Base-by-base conservation (phyloP, 1,139 yeast species). In the Debaryomyces singareniensis region DNA sequence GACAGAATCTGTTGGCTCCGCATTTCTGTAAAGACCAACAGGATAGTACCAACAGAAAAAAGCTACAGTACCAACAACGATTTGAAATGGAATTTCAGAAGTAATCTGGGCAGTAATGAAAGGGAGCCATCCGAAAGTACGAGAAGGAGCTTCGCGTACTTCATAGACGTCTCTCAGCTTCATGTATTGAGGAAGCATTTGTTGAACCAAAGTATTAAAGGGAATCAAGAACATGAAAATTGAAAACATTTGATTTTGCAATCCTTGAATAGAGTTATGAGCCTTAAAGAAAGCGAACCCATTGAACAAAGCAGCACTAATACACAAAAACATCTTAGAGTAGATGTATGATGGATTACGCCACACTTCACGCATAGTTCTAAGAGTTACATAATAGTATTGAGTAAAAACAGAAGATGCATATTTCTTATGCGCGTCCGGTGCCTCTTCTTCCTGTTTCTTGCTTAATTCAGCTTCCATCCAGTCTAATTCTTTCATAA, bases 71-170 rank as follows among this genome's bases (percentile, higher is more conserved):
- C 68, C 68, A 29, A 52, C 44, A n/a, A 35, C 45, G 26, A 57
- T 27, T 32, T 59, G 61, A 47, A 45, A 58, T 13, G 66, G 64
- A 29, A 61, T 39, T 42, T 61, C 68, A 4, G 58, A 52, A 9
- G 64, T 49, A 29, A 61, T 47, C 37, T 59, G 66, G 25, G 54
- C 61, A 27, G 49, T 27, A 28, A 61, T 55, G 37, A 71, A 71
- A 1, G 72, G 64, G 32, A 55, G 40, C 76, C 77, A 71, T 37
- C 64, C 48, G 45, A 66, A 71, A 3, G 77, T 65, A 44, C 67
- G 67, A 1, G 75, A 68, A 14, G 95, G 95, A 25, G 94, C 75
- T 55, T 87, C 96, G 51, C 95, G 75, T n/a, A 80, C 89, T 52
- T 85, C 95, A 51, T 84, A 87, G 28, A 87, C 61, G 43, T 77